A percentile compares a stretch with the other conserved stretches of the same genome.
Conservation (phyloP, 495 filamentous ascomycete genomes). For the Lepidopterella palustris region DNA sequence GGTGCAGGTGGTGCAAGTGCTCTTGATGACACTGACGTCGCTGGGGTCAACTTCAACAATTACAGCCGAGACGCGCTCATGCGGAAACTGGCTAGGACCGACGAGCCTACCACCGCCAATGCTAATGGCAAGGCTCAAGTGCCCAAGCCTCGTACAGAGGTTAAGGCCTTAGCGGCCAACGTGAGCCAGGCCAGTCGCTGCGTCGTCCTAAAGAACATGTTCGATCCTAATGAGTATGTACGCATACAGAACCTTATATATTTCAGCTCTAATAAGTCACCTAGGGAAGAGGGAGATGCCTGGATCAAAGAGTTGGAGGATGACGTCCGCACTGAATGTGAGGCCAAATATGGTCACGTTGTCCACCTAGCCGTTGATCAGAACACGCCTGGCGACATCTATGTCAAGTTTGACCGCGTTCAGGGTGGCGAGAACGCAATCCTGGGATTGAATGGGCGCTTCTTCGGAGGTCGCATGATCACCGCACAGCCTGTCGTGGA, state of each 20-base stretch:
- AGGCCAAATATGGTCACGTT: slow-evolving; percentile 93
- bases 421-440: slow-evolving; percentile 93
- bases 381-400: slow-evolving; percentile 89
- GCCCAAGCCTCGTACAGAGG: slow-evolving; percentile 71
- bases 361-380: slow-evolving; percentile 95
- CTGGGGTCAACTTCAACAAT: slow-evolving; percentile 98
- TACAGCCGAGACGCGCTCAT: slow-evolving; percentile 96
- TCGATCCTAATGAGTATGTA: slow-evolving; percentile 80
- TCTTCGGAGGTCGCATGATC: slow-evolving; percentile 86
- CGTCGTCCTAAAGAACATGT: slow-evolving; percentile 92
- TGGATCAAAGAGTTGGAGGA: slow-evolving; percentile 95
- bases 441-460: slow-evolving; percentile 93
- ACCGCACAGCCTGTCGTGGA: slow-evolving; percentile 93
- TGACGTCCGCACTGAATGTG: slow-evolving; percentile 88
- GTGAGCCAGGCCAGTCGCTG: slow-evolving; percentile 92
- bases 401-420: slow-evolving; percentile 94
- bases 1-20: slow-evolving; percentile 84
- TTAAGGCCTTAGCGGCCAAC: slow-evolving; percentile 67
- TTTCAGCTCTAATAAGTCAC: slow-evolving; percentile 40
- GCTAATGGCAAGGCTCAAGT: slow-evolving; percentile 57
- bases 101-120: slow-evolving; percentile 63
- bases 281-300: slow-evolving; percentile 5
- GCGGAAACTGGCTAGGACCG: slow-evolving; percentile 94
- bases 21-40: slow-evolving; percentile 95
- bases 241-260: background rate